Percentiles rank a stretch among this genome's conserved stretches.
phyloP scores from a whole-genome alignment of 345 rosid genomes.

The Toxicodendron radicans region DNA sequence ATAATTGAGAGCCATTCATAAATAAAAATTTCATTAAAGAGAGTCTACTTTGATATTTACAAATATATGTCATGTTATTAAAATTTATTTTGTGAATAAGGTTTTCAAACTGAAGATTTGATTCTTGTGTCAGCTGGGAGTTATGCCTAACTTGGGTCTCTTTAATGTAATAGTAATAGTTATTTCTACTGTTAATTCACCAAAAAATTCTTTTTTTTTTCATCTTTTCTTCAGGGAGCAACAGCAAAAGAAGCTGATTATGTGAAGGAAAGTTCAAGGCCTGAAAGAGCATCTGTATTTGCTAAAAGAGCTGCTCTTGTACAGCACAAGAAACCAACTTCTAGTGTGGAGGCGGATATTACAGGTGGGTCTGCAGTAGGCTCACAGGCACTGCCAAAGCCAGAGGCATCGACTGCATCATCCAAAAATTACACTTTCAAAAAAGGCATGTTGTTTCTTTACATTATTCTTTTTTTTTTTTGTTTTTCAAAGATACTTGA shows the following conservation, averaged over 20 bases:
- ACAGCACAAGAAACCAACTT: conserved; percentile 81
- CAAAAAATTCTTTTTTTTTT: not conserved
- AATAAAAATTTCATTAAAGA: conserved; percentile 1
- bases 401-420: conserved; percentile 89
- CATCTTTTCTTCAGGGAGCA: conserved; percentile 48
- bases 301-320: conserved; percentile 60
- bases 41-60: not conserved
- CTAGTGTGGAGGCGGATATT: conserved; percentile 93
- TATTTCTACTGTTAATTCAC: not conserved
- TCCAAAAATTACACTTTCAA: conserved; percentile 79
- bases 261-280: conserved; percentile 65
- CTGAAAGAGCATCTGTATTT: conserved; percentile 65
- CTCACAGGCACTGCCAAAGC: conserved; percentile 78
- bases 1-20: not conserved
- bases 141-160: not conserved
- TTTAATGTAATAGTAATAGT: not conserved
- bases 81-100: not conserved
- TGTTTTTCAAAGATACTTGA: not conserved
- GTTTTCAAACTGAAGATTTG: not conserved
- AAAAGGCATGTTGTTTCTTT: conserved; percentile 53
- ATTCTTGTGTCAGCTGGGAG: not conserved
- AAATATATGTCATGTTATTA: not conserved
- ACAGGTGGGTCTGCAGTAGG: conserved; percentile 77
- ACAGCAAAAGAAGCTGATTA: conserved; percentile 62
- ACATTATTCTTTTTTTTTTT: not conserved